A percentile compares a stretch with the other conserved stretches of the same genome.
Evolutionary conservation across 148 eudicot genomes (phyloP).

Genomic region (Arbutus unedo): DNA sequence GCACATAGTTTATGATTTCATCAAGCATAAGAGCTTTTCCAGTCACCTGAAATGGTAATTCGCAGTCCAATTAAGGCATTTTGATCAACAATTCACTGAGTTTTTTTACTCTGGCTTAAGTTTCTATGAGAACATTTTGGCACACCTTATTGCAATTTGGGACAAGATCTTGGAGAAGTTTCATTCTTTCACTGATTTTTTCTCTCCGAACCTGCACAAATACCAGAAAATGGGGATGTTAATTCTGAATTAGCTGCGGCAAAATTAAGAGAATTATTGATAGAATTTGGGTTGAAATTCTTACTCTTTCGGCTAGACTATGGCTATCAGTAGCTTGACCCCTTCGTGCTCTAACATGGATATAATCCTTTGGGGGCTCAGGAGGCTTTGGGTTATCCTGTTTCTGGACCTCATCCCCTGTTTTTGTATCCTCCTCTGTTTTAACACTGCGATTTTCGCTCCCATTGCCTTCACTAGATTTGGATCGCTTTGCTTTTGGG

Average conservation of each 20-base stretch:
- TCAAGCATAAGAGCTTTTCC: slow-evolving; percentile 97
- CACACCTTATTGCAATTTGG: slow-evolving; percentile 91
- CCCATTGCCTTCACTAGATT: slow-evolving; percentile 32
- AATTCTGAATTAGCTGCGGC: neutral
- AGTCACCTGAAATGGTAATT: slow-evolving; percentile 50
- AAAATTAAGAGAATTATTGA: neutral
- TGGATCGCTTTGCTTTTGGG: slow-evolving; percentile 43
- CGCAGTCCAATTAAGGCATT: neutral
- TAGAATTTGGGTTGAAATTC: neutral
- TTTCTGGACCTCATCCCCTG: slow-evolving; percentile 30
- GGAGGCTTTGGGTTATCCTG: slow-evolving; percentile 38
- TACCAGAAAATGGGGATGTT: neutral
- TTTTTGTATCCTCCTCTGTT: slow-evolving; percentile 28
- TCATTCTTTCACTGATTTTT: slow-evolving; percentile 94
- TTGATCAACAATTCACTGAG: neutral
- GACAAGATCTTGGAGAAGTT: slow-evolving; percentile 91
- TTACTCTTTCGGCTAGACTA: slow-evolving; percentile 96
- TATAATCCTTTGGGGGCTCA: slow-evolving; percentile 82
- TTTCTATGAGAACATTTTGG: neutral
- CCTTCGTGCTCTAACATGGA: slow-evolving; percentile 97
- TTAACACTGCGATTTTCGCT: slow-evolving; percentile 23
- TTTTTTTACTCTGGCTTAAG: neutral
- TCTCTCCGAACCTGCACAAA: slow-evolving; percentile 76
- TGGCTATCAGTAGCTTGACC: slow-evolving; percentile 99
- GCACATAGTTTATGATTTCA: slow-evolving; percentile 92